Base-by-base conservation (phyloP, 1,284 basidiomycete genomes). In the Moesziomyces parantarcticus region DNA sequence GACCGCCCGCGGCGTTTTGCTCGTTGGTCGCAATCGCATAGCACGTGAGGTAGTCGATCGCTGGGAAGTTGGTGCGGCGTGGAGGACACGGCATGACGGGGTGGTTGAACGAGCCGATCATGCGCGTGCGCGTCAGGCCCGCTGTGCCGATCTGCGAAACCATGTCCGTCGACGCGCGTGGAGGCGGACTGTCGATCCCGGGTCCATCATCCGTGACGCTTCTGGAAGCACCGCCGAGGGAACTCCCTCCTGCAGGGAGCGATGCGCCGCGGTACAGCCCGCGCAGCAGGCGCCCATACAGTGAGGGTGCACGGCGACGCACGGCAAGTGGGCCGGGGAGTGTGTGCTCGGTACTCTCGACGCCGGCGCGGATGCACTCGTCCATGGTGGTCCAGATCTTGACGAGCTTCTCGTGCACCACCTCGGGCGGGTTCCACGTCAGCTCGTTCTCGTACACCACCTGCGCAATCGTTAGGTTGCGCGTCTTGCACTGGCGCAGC, bases 401-500 rank as follows among this genome's bases (percentile, higher is more conserved):
- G 63, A 63, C 57, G 13, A 79, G 55, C 52, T 80, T 78, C 3
- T 55, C 68, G 29, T 75, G 60, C 10, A 84, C 77, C 43, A 81
- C 71, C 46, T 79, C 79, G 14, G 76, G 53, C 18, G 59, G 70
- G 36, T 77, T 69, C 76, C 78, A 77, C 2, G 75, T 77, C 67
- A 90, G 88, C 84, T 97, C 95, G 79, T 98, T 98, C 84, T 97
- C 92, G 85, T 93, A 94, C 3, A 98, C 93, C 47, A 97, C 92
- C 51, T 83, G 81, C 0, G 81, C 81, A 22, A 81, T 82, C 11
- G 79, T 58, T 72, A 94, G 92, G 78, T 97, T 96, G 82, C 96
- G 90, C 80, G 89, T 91, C 78, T 87, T 88, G 9, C 92, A 92
- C 56, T 96, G 85, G 18, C 89, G 88, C 23, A 96, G 86, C 21